phyloP scores from a whole-genome alignment of 1,139 yeast species.

The Taiozyma sp. region DNA sequence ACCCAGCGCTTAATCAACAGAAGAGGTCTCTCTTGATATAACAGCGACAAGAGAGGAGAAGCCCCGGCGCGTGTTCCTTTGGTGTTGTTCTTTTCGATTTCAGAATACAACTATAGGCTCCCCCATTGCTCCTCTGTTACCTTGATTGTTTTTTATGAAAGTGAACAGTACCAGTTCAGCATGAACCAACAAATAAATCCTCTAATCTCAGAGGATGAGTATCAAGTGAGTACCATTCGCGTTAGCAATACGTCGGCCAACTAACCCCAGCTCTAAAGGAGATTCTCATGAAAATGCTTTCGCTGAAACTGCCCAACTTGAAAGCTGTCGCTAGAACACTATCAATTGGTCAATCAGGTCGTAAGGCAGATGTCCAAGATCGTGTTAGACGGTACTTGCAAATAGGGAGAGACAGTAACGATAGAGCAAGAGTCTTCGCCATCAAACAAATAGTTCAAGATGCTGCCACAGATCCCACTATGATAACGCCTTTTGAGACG shows the following conservation, averaged over 20 bases:
- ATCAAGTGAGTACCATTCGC: not conserved
- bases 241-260: not conserved
- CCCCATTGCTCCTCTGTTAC: not conserved
- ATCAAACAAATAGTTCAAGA: slow-evolving; percentile 38
- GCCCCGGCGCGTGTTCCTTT: not conserved
- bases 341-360: slow-evolving; percentile 41
- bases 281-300: slow-evolving; percentile 1
- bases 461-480: slow-evolving; percentile 25
- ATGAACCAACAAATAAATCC: not conserved
- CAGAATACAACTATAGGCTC: not conserved
- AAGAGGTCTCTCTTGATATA: not conserved
- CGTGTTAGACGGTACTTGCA: slow-evolving; percentile 37
- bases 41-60: not conserved
- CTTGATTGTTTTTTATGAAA: not conserved
- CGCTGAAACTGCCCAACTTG: slow-evolving; percentile 28
- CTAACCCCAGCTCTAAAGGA: slow-evolving; percentile 2
- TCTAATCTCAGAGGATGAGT: not conserved
- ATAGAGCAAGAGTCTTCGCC: slow-evolving; percentile 38
- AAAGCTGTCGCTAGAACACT: slow-evolving; percentile 43
- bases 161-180: not conserved
- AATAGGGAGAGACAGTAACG: slow-evolving; percentile 32
- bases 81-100: not conserved
- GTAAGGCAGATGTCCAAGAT: slow-evolving; percentile 45
- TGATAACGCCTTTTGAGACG: slow-evolving; percentile 5
- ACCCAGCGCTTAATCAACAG: not conserved